Evolutionary conservation across 768 basidiomycete species (phyloP).

Genomic region (Leccinum subtestaceum): DNA sequence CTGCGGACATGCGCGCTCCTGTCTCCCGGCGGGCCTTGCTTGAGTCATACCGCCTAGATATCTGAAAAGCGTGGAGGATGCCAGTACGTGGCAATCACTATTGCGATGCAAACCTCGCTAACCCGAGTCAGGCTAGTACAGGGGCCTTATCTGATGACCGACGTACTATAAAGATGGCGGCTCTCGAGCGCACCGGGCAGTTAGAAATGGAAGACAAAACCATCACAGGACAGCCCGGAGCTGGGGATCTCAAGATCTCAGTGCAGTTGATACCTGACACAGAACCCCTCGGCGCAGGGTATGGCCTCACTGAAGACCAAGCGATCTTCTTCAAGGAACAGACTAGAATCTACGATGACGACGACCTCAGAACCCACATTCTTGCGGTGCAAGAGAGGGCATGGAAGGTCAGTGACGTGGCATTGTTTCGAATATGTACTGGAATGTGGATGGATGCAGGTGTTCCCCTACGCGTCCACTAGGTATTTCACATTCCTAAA

Average conservation of each 20-base stretch:
- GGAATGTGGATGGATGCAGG: slow-evolving; percentile 6
- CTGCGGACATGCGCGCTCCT: too few relatives aligned
- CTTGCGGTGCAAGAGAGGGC: slow-evolving; percentile 30
- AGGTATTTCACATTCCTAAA: slow-evolving; percentile 22
- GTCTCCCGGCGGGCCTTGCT: too few relatives aligned
- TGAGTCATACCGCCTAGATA: too few relatives aligned
- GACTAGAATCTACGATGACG: slow-evolving; percentile 29
- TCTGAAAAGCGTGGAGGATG: too few relatives aligned
- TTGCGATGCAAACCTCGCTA: not conserved
- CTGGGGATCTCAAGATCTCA: slow-evolving; percentile 11
- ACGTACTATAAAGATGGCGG: not conserved
- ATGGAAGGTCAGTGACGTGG: slow-evolving; percentile 22
- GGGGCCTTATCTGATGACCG: not conserved
- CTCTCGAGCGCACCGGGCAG: too few relatives aligned
- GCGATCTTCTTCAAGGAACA: slow-evolving; percentile 27
- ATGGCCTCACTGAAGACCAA: slow-evolving; percentile 15
- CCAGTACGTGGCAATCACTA: not conserved
- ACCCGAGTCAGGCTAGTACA: not conserved
- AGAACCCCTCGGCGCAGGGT: not conserved
- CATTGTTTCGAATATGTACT: not conserved
- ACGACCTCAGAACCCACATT: slow-evolving; percentile 30
- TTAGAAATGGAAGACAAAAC: not conserved
- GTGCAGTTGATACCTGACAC: not conserved
- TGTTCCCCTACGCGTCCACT: slow-evolving; percentile 31
- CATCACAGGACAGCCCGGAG: not conserved